phyloP scores from a whole-genome alignment of 176 grass and related monocot species.

The Carex littledalei region DNA sequence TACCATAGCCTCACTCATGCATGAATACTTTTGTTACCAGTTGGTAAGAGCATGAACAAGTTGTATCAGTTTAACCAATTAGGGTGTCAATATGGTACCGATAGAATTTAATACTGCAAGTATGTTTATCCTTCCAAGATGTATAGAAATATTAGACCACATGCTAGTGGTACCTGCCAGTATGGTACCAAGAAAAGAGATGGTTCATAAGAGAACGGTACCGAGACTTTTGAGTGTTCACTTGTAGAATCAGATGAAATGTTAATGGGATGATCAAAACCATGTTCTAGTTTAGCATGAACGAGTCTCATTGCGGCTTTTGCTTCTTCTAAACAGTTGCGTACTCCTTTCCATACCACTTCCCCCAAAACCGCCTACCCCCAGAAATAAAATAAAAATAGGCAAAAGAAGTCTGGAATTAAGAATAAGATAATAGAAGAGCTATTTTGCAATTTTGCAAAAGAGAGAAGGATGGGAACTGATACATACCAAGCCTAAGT shows the following conservation, averaged over 20 bases:
- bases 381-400: conserved; percentile 11
- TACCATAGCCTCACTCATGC: not conserved
- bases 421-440: not conserved
- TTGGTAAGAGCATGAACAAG: not conserved
- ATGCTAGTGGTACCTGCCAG: not conserved
- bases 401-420: not conserved
- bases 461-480: conserved; percentile 6
- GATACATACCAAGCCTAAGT: conserved; percentile 62
- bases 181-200: not conserved
- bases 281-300: conserved; percentile 67
- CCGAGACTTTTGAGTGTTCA: not conserved
- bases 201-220: not conserved
- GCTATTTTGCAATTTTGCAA: not conserved
- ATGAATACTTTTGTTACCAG: not conserved
- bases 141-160: not conserved
- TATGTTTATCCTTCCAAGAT: not conserved
- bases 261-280: conserved; percentile 55
- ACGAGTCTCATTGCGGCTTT: conserved; percentile 66
- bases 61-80: not conserved
- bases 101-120: not conserved
- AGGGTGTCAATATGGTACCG: not conserved
- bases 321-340: conserved; percentile 85
- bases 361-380: conserved; percentile 65
- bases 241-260: conserved; percentile 31
- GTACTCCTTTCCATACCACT: conserved; percentile 36